A percentile compares a stretch with the other conserved stretches of the same genome.
Evolutionary conservation across 148 eudicot genomes (phyloP).

Genomic region (Cornus suecica): DNA sequence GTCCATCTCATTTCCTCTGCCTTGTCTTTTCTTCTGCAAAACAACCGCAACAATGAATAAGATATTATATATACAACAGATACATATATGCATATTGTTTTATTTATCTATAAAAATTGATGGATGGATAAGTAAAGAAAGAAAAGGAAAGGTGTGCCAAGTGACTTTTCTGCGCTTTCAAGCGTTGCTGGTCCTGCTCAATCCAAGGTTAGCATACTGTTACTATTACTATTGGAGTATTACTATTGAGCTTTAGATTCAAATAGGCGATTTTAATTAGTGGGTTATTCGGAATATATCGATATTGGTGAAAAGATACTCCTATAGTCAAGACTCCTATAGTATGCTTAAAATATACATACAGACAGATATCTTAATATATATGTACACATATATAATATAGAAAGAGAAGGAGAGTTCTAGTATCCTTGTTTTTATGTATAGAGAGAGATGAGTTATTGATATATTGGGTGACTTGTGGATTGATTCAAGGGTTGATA

Average conservation of each 20-base stretch:
- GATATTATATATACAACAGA: neutral
- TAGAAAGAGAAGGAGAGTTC: too few relatives aligned
- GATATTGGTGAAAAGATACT: neutral
- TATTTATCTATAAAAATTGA: neutral
- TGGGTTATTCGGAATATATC: neutral
- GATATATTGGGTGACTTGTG: neutral
- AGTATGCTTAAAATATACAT: neutral
- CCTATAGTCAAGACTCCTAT: neutral
- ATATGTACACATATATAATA: too few relatives aligned
- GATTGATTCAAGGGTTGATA: neutral
- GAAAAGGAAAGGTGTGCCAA: constrained; percentile 13
- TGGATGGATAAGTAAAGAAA: constrained; percentile 6
- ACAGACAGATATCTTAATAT: too few relatives aligned
- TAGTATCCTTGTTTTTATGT: too few relatives aligned
- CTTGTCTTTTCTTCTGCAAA: constrained; percentile 16
- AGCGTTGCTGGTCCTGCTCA: neutral
- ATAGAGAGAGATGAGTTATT: neutral
- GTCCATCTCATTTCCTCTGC: constrained; percentile 5
- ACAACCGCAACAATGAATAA: neutral
- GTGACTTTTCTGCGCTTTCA: neutral
- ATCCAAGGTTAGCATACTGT: neutral
- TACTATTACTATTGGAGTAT: too few relatives aligned
- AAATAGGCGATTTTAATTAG: neutral
- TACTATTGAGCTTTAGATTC: neutral
- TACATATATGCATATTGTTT: neutral